Conservation (phyloP, 495 filamentous ascomycete genomes). For the Podospora fimiseda region DNA sequence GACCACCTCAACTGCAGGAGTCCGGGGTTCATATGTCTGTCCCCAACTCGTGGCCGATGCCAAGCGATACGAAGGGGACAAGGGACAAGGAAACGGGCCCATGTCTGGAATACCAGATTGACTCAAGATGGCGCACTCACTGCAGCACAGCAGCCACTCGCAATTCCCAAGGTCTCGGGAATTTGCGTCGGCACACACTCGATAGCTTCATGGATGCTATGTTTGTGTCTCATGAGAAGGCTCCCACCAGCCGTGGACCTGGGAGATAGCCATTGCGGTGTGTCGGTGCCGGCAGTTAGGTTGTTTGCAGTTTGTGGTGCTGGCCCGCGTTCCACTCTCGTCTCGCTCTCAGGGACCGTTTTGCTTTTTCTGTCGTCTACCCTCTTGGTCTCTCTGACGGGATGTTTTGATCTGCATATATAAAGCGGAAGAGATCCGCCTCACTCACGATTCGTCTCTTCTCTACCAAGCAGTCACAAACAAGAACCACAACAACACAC, state of each 20-base stretch:
- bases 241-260: background rate
- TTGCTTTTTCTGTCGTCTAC: background rate
- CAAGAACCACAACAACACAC: background rate
- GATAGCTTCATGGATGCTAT: background rate
- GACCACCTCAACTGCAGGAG: conserved; percentile 5
- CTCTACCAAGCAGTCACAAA: background rate
- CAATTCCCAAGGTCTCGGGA: conserved; percentile 25
- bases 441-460: background rate
- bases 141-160: conserved; percentile 21
- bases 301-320: background rate
- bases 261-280: conserved; percentile 3
- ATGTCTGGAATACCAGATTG: conserved; percentile 31
- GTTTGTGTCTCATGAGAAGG: background rate
- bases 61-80: background rate
- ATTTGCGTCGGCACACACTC: conserved; percentile 9
- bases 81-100: conserved; percentile 8
- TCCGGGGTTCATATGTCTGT: conserved; percentile 2
- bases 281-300: conserved; percentile 1
- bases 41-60: background rate
- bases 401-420: conserved; percentile 5
- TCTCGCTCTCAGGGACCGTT: background rate
- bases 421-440: conserved; percentile 6
- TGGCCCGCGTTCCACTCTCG: background rate
- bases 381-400: background rate
- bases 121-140: conserved; percentile 27